These are phyloP conservation scores for Lactifluus hygrophoroides DNA, from an alignment of 768 basidiomycete genomes.

Conservation along the genomic window DNA sequence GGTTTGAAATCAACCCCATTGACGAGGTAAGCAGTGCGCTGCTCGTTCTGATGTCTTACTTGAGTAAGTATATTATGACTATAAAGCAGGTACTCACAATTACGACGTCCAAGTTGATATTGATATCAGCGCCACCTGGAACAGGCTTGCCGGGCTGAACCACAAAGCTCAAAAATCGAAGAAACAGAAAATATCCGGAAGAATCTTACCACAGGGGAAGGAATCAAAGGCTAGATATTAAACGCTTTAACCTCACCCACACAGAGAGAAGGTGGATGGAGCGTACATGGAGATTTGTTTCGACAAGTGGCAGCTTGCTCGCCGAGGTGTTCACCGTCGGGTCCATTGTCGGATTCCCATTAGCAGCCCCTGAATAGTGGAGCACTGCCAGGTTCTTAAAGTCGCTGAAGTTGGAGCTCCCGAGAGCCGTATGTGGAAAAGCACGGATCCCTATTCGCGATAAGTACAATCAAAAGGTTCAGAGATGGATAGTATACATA, in stretches of 20 bases:
- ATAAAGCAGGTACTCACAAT: constrained; percentile 12
- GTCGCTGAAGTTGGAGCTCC: constrained; percentile 15
- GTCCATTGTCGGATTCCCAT: constrained; percentile 26
- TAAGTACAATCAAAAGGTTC: neutral
- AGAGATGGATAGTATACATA: constrained; percentile 20
- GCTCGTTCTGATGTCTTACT: neutral
- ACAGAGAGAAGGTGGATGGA: neutral
- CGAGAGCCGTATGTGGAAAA: constrained; percentile 23
- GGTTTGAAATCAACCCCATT: constrained; percentile 31
- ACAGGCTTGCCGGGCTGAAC: constrained; percentile 21
- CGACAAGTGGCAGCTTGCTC: constrained; percentile 10
- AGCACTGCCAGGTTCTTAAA: constrained; percentile 34
- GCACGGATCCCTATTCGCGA: constrained; percentile 21
- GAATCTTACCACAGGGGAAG: constrained; percentile 13
- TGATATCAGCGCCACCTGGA: constrained; percentile 22
- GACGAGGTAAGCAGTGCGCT: constrained; percentile 24
- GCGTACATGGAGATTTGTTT: constrained; percentile 21
- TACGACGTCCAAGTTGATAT: constrained; percentile 16
- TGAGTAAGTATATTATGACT: neutral
- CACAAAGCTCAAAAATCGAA: neutral
- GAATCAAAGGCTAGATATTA: constrained; percentile 11
- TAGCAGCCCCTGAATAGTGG: constrained; percentile 30
- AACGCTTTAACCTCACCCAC: neutral
- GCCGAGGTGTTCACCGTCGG: constrained; percentile 13
- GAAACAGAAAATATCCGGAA: neutral